Base-by-base conservation (phyloP, 345 rosid species). In the Rubroshorea leprosula region DNA sequence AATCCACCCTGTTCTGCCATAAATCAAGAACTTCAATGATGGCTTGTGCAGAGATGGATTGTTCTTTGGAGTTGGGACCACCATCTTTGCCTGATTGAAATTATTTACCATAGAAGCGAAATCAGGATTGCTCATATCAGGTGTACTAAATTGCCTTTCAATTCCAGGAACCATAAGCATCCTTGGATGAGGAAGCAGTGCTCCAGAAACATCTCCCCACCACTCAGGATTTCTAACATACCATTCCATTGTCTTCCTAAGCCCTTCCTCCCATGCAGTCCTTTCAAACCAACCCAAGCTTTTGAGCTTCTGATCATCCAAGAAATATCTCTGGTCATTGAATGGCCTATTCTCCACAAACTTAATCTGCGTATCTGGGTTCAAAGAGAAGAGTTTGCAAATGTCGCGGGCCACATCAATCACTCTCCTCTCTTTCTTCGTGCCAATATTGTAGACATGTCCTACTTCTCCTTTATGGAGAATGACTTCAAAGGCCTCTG, bases 1-100 rank as follows among this genome's bases (percentile, higher is more conserved):
- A 1, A 87, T 82, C 95, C 89, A 87, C 31, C 95, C 91, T 0
- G 89, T 84, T 72, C 76, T 76, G 5, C 95, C 95, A 51, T 84
- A 87, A 12, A 87, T 78, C 78, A 84, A 64, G 69, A 87, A 87
- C 74, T 82, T 87, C 16, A 78, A 52, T 9, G 78, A 55, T 57
- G 82, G 58, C 67, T 79, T 86, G 31, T 55, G 74, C 0, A 72
- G 58, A 48, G 83, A 60, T 48, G 56, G 5, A 51, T 21, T 65
- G 59, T 51, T 70, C 63, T 70, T 83, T 17, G 78, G 50, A 65
- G 54, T 54, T 20, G 72, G 74, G 4, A 29, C 35, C n/a, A n/a
- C n/a, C n/a, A n/a, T n/a, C n/a, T n/a, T n/a, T n/a, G n/a, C n/a
- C n/a, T n/a, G n/a, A n/a, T n/a, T n/a, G n/a, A n/a, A n/a, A n/a